Evolutionary conservation across 441 rosid species (phyloP), one percentile per base, ranked within the genome.

Genomic region (Adansonia rubrostipa): DNA sequence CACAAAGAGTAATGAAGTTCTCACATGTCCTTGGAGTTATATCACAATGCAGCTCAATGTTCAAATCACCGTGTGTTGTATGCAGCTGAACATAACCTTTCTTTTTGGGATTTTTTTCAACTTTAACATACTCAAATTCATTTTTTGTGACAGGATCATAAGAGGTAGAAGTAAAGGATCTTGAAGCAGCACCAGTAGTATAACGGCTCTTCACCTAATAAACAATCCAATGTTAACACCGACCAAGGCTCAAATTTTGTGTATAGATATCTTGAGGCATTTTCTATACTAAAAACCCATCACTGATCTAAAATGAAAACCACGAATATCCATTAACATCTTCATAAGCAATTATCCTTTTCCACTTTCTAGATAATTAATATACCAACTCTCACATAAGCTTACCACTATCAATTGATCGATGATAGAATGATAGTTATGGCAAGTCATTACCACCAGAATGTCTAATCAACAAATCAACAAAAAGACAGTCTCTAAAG

Each of bases 1-100:
- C 98, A 79, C 96, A 96, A 0, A 92, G 96, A 50, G 97, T 87
- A 79, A 96, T 83, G 84, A 94, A 96, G 85, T 92, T 94, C 87
- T 96, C 96, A 74, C 97, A 94, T 36, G 99, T 71, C 86, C 98
- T 89, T 42, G 97, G 99, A 82, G 99, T 85, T 73, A 94, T 90
- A 83, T 96, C 96, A 75, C 98, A 93, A 80, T 96, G 97, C 24
- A 96, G 91, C 84, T 96, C 98, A 81, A 96, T 93, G 86, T 94
- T 94, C 84, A 96, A 82, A 88, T 96, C 98, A 53, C 97, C 98
- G 77, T 90, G 97, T 11, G 97, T 92, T 70, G 99, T 92, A 57
- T 85, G 95, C 85, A 92, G 81, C 89, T 94, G 93, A 82, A 94
- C 91, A 84, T 96, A 94, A 67, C 98, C 99, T 91, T 94, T 96